Conservation (phyloP, 306 rosid genomes). For the Pachyrhizus erosus region DNA sequence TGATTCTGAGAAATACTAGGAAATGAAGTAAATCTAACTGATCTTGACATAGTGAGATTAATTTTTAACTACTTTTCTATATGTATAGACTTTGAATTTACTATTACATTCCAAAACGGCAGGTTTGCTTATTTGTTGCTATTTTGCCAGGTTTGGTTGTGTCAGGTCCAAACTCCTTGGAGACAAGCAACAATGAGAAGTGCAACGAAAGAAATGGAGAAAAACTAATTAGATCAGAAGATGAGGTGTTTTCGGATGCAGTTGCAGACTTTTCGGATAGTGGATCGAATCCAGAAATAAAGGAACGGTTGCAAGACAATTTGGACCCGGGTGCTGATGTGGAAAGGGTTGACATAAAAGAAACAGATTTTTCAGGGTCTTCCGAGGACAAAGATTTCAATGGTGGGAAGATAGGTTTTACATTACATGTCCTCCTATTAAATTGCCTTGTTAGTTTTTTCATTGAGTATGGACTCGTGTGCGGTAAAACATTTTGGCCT, state of each 20-base stretch:
- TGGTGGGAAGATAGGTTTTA: conserved; percentile 52
- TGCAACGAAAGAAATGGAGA: conserved; percentile 43
- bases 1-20: background rate
- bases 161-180: conserved; percentile 54
- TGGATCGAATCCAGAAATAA: conserved; percentile 39
- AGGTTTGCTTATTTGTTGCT: conserved; percentile 23
- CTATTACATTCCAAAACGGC: background rate
- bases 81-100: background rate
- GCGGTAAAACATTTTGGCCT: background rate
- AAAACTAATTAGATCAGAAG: conserved; percentile 54
- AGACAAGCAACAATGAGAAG: conserved; percentile 45
- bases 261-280: conserved; percentile 68
- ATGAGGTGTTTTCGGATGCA: conserved; percentile 78
- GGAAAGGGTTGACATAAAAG: conserved; percentile 45
- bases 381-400: conserved; percentile 32
- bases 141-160: conserved; percentile 41
- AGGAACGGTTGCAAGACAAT: conserved; percentile 28
- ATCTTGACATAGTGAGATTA: background rate
- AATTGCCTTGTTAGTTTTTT: background rate
- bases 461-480: background rate
- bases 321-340: conserved; percentile 42
- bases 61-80: too few species aligned
- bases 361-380: conserved; percentile 39
- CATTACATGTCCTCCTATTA: background rate
- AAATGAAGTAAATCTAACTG: conserved; percentile 11